Evolutionary conservation across 177 flowering plant genomes (phyloP).

Genomic region (Vitis hybrid): DNA sequence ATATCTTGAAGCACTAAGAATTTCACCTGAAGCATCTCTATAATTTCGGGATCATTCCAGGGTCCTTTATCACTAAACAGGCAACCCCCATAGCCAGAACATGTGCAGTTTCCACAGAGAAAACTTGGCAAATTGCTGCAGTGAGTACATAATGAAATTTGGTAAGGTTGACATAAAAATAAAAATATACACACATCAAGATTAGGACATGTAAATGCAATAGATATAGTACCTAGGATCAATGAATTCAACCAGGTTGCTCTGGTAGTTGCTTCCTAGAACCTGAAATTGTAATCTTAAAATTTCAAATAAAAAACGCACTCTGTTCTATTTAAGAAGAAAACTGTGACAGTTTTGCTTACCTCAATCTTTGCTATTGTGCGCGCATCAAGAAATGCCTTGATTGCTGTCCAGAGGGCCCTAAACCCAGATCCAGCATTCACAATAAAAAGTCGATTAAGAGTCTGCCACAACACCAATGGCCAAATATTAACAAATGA

Average conservation of each 20-base stretch:
- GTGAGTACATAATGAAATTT: background rate
- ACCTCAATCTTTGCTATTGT: conserved; percentile 70
- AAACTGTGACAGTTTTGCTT: conserved; percentile 2
- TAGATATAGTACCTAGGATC: conserved; percentile 51
- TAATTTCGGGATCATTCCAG: conserved; percentile 69
- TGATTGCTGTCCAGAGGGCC: conserved; percentile 65
- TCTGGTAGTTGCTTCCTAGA: conserved; percentile 55
- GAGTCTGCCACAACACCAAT: conserved; percentile 45
- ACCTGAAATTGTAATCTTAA: conserved; percentile 41
- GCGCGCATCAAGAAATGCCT: conserved; percentile 64
- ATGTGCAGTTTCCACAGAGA: conserved; percentile 75
- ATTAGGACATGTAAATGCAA: background rate
- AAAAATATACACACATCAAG: background rate
- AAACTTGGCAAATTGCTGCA: conserved; percentile 68
- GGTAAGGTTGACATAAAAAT: background rate
- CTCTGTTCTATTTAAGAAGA: background rate
- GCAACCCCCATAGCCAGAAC: conserved; percentile 71
- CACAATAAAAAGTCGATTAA: conserved; percentile 59
- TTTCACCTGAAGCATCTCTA: conserved; percentile 44
- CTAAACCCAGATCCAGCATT: conserved; percentile 84
- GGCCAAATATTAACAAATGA: background rate
- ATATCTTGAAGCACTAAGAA: background rate
- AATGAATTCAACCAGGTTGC: conserved; percentile 48
- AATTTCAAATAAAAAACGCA: conserved; percentile 3
- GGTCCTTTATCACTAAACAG: conserved; percentile 81